Evolutionary conservation across 768 basidiomycete genomes (phyloP).

Genomic region (Cystobasidium onofrii): DNA sequence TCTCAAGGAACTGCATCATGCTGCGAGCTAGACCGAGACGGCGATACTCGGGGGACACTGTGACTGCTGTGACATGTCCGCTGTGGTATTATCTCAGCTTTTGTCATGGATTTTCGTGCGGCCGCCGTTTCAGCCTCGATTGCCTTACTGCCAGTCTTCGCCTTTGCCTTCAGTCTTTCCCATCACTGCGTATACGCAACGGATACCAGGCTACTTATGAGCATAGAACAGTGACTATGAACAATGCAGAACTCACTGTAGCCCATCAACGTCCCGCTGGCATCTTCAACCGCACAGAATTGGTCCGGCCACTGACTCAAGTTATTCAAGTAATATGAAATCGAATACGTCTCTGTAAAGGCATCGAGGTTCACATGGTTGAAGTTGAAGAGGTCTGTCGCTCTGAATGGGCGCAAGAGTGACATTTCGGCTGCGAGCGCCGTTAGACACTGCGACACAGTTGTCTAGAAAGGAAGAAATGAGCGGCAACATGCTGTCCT

Average conservation of each 20-base stretch:
- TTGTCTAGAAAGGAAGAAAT: too few species aligned
- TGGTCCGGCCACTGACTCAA: conserved; percentile 86
- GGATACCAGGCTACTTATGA: background rate
- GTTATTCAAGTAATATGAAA: conserved; percentile 80
- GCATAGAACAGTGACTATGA: background rate
- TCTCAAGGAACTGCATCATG: conserved; percentile 79
- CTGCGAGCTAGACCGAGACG: conserved; percentile 74
- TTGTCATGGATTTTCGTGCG: background rate
- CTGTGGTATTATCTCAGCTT: conserved; percentile 37
- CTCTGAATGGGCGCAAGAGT: conserved; percentile 39
- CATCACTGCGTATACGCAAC: conserved; percentile 55
- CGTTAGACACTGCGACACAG: too few species aligned
- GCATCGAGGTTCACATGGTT: conserved; percentile 65
- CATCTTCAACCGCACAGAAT: conserved; percentile 71
- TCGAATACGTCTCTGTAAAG: conserved; percentile 94
- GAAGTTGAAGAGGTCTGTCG: conserved; percentile 40
- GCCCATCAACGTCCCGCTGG: conserved; percentile 73
- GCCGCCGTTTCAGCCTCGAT: background rate
- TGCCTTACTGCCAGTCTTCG: conserved; percentile 61
- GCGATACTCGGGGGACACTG: conserved; percentile 87
- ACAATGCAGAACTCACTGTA: conserved; percentile 58
- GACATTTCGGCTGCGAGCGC: conserved; percentile 33
- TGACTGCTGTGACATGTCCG: conserved; percentile 89
- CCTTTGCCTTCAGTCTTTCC: conserved; percentile 80
- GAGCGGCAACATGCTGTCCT: too few species aligned